Conservation (phyloP, 768 basidiomycete genomes). For the Hericium rajendrae region DNA sequence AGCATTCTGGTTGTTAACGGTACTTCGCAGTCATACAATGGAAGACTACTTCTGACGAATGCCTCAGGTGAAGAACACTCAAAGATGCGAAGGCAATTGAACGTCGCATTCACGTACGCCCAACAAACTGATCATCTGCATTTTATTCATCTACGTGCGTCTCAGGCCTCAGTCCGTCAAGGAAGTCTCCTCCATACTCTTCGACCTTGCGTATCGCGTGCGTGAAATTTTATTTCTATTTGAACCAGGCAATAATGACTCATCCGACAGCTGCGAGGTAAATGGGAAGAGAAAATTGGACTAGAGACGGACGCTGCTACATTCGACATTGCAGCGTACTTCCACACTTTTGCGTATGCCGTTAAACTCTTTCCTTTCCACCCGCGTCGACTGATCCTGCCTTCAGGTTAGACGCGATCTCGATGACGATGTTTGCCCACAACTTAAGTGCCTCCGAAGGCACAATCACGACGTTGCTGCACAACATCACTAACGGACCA, state of each 20-base stretch:
- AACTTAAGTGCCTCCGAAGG: background rate
- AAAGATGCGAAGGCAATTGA: background rate
- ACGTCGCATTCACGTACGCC: constrained; percentile 1
- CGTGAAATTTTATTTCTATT: background rate
- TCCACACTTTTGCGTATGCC: background rate
- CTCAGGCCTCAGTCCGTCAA: constrained; percentile 1
- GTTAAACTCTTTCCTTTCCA: too few relatives aligned
- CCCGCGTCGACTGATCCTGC: too few relatives aligned
- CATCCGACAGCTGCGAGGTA: background rate
- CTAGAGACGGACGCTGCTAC: background rate
- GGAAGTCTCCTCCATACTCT: background rate
- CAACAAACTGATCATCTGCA: too few relatives aligned
- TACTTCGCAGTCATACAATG: background rate
- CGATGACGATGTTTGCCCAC: constrained; percentile 9
- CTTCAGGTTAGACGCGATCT: background rate
- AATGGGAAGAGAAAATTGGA: background rate
- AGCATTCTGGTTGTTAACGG: background rate
- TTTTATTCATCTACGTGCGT: too few relatives aligned
- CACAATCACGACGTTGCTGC: background rate
- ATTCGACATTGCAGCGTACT: background rate
- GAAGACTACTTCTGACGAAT: background rate
- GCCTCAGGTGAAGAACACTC: constrained; percentile 1
- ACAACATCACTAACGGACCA: constrained; percentile 5
- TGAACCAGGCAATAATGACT: too few relatives aligned
- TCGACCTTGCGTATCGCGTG: background rate